These are phyloP conservation scores for Wickerhamomyces bovis DNA, from an alignment of 805 yeast genomes.

Conservation along the genomic window DNA sequence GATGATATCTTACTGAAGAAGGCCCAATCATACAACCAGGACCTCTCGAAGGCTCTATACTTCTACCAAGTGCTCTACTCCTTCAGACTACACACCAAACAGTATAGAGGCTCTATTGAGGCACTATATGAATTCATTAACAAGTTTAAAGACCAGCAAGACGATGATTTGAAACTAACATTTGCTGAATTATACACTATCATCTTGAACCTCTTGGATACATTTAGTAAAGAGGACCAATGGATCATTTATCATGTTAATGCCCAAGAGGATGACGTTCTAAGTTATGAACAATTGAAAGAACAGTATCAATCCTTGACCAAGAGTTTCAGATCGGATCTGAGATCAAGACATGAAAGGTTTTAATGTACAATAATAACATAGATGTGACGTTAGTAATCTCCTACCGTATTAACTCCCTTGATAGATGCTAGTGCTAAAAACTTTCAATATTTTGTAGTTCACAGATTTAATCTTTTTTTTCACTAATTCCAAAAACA, in stretches of 20 bases:
- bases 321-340: neutral
- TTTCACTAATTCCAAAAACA: too few relatives aligned
- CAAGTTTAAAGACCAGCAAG: constrained; percentile 10
- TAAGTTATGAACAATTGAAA: constrained; percentile 10
- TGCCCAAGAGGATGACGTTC: constrained; percentile 17
- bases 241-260: constrained; percentile 31
- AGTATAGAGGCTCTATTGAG: constrained; percentile 43
- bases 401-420: too few relatives aligned
- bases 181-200: constrained; percentile 33
- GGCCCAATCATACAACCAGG: constrained; percentile 22
- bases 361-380: neutral
- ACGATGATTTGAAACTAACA: constrained; percentile 9
- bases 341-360: neutral
- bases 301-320: neutral
- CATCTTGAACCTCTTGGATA: constrained; percentile 33
- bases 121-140: constrained; percentile 36
- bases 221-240: constrained; percentile 32
- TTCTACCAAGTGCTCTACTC: constrained; percentile 46
- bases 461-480: too few relatives aligned
- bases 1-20: constrained; percentile 33
- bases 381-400: too few relatives aligned
- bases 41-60: constrained; percentile 29
- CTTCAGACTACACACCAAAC: constrained; percentile 44
- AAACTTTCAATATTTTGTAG: too few relatives aligned
- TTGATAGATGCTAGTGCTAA: too few relatives aligned